Percentiles rank a stretch among this genome's conserved stretches.
phyloP scores from a whole-genome alignment of 2,329 filamentous ascomycete species.

The Alternaria conjuncta region DNA sequence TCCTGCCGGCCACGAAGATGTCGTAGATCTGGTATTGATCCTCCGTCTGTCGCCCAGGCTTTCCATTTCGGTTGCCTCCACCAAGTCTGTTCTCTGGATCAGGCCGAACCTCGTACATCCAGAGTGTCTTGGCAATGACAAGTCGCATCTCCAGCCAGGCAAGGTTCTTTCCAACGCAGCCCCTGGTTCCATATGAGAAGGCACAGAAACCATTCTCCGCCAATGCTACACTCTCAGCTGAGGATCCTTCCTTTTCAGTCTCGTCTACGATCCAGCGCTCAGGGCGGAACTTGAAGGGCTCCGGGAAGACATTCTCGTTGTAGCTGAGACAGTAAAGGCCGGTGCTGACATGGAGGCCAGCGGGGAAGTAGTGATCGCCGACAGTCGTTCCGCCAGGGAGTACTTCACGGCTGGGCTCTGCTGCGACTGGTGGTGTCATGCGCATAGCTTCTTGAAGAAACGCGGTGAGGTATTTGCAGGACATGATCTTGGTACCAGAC shows the following conservation, averaged over 20 bases:
- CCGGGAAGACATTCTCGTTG: constrained; percentile 21
- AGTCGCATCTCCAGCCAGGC: constrained; percentile 37
- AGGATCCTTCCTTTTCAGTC: constrained; percentile 12
- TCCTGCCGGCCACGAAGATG: constrained; percentile 36
- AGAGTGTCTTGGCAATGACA: constrained; percentile 33
- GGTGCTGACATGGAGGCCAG: constrained; percentile 22
- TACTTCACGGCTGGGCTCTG: constrained; percentile 28
- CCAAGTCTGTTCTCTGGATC: constrained; percentile 30
- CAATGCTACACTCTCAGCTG: constrained; percentile 18
- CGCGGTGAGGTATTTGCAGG: constrained; percentile 30
- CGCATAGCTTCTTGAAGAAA: constrained; percentile 31
- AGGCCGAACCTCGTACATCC: constrained; percentile 27
- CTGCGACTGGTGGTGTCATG: constrained; percentile 28
- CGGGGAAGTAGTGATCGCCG: constrained; percentile 25
- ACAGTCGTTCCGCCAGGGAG: constrained; percentile 27
- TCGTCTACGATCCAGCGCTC: constrained; percentile 34
- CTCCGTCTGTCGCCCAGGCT: constrained; percentile 23
- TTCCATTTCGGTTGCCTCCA: constrained; percentile 22
- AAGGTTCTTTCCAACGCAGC: constrained; percentile 43
- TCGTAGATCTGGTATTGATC: constrained; percentile 38
- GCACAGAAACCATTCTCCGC: constrained; percentile 27
- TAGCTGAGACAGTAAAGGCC: constrained; percentile 23
- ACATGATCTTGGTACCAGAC: constrained; percentile 19
- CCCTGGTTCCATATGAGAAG: constrained; percentile 35
- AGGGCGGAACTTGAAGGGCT: constrained; percentile 33